These are phyloP conservation scores for Lichenothelia convexa DNA, from an alignment of 495 filamentous ascomycete genomes.

Conservation along the genomic window DNA sequence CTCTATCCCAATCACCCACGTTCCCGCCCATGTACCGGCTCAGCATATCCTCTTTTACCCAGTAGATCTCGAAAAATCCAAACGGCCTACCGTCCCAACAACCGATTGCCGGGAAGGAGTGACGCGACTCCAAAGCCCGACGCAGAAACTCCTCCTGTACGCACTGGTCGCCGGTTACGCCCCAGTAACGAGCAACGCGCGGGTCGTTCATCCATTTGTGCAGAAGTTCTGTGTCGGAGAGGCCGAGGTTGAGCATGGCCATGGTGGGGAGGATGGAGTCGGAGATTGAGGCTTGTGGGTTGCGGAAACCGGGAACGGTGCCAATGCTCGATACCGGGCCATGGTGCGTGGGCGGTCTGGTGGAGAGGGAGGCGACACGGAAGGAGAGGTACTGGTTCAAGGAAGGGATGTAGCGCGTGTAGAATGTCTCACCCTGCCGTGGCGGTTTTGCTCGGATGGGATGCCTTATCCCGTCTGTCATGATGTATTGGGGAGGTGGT, in stretches of 20 bases:
- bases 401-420: slow-evolving; percentile 69
- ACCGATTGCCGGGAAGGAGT: slow-evolving; percentile 83
- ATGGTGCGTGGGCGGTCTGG: slow-evolving; percentile 31
- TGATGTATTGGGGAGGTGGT: slow-evolving; percentile 58
- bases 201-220: slow-evolving; percentile 83
- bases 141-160: slow-evolving; percentile 54
- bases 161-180: slow-evolving; percentile 39
- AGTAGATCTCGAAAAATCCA: slow-evolving; percentile 96
- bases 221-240: slow-evolving; percentile 51
- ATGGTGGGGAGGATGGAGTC: slow-evolving; percentile 20
- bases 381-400: slow-evolving; percentile 76
- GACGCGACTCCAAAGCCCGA: slow-evolving; percentile 38
- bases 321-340: slow-evolving; percentile 28
- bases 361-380: slow-evolving; percentile 48
- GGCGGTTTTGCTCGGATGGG: slow-evolving; percentile 80
- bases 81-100: slow-evolving; percentile 93
- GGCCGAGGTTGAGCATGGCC: slow-evolving; percentile 14
- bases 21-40: slow-evolving; percentile 42
- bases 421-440: slow-evolving; percentile 74
- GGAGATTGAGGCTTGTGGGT: slow-evolving; percentile 13
- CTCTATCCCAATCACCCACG: slow-evolving; percentile 67
- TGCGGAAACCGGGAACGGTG: slow-evolving; percentile 11
- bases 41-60: slow-evolving; percentile 84
- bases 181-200: slow-evolving; percentile 70
- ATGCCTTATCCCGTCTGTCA: slow-evolving; percentile 64